Percentiles rank a stretch among this genome's conserved stretches.
These are phyloP conservation scores for Pyrus communis DNA, from an alignment of 306 rosid genomes.

Conservation along the genomic window DNA sequence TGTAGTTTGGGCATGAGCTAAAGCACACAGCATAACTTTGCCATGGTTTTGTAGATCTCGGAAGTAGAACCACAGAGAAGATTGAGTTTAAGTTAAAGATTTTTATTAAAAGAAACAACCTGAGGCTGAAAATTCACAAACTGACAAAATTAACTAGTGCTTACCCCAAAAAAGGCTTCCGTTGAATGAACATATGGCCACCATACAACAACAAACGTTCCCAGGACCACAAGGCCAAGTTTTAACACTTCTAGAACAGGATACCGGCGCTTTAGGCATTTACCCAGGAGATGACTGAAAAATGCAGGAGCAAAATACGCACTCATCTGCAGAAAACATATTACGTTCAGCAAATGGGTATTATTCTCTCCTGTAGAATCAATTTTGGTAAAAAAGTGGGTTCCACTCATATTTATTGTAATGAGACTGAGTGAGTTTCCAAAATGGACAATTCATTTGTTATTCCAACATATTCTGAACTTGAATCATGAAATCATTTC, in stretches of 20 bases:
- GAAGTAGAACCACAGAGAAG: background rate
- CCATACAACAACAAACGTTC: slow-evolving; percentile 73
- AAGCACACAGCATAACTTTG: background rate
- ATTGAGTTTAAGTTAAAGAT: background rate
- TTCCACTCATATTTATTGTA: no score
- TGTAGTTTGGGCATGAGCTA: background rate
- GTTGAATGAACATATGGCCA: slow-evolving; percentile 77
- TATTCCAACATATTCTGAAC: no score
- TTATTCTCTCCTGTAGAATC: background rate
- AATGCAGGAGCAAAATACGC: slow-evolving; percentile 90
- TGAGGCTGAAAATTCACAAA: no score
- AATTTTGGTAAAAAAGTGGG: background rate
- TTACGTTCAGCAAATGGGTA: background rate
- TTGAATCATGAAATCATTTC: no score
- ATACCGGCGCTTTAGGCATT: slow-evolving; percentile 54
- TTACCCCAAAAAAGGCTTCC: slow-evolving; percentile 60
- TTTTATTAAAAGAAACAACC: no score
- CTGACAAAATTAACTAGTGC: background rate
- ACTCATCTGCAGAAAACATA: slow-evolving; percentile 66
- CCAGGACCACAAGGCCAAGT: slow-evolving; percentile 70
- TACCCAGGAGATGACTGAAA: slow-evolving; percentile 83
- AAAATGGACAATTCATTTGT: no score
- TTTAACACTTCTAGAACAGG: slow-evolving; percentile 67
- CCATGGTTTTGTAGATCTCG: background rate
- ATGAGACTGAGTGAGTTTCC: no score